Conservation (phyloP, 306 rosid species). For the Cyamopsis tetragonoloba region DNA sequence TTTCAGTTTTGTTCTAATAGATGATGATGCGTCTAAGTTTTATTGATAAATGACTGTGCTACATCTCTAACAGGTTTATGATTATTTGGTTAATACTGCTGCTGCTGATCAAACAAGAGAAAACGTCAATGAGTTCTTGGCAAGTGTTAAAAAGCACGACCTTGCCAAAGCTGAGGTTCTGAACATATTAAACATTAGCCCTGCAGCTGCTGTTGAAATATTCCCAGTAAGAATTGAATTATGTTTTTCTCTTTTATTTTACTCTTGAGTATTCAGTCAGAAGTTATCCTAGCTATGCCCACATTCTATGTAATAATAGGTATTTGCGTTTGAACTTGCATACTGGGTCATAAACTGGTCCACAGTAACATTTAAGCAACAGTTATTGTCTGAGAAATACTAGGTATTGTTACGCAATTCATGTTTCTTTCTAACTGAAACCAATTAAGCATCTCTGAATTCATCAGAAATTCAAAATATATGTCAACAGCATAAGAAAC, state of each 20-base stretch:
- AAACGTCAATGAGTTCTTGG: conserved; percentile 45
- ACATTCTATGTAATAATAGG: not conserved
- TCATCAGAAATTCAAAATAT: not conserved
- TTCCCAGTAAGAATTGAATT: conserved; percentile 38
- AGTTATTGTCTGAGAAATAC: not conserved
- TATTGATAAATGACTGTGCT: not conserved
- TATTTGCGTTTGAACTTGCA: too few relatives aligned
- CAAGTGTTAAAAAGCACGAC: conserved; percentile 40
- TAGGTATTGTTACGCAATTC: not conserved
- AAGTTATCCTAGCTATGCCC: not conserved
- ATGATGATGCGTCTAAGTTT: not conserved
- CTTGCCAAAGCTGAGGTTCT: conserved; percentile 75
- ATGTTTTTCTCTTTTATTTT: not conserved
- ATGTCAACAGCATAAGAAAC: not conserved
- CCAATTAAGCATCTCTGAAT: not conserved
- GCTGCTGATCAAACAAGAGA: conserved; percentile 56
- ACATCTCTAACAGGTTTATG: conserved; percentile 49
- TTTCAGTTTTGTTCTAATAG: not conserved
- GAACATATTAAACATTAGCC: conserved; percentile 64
- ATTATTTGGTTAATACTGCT: conserved; percentile 55
- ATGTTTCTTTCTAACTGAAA: not conserved
- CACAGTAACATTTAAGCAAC: not conserved
- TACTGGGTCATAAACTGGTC: not conserved
- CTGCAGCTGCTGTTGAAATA: conserved; percentile 43
- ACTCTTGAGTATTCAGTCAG: not conserved